Percentiles rank a stretch among this genome's conserved stretches.
These are phyloP conservation scores for Boletus rubroflammeus DNA, from an alignment of 768 basidiomycete species.

Conservation along the genomic window DNA sequence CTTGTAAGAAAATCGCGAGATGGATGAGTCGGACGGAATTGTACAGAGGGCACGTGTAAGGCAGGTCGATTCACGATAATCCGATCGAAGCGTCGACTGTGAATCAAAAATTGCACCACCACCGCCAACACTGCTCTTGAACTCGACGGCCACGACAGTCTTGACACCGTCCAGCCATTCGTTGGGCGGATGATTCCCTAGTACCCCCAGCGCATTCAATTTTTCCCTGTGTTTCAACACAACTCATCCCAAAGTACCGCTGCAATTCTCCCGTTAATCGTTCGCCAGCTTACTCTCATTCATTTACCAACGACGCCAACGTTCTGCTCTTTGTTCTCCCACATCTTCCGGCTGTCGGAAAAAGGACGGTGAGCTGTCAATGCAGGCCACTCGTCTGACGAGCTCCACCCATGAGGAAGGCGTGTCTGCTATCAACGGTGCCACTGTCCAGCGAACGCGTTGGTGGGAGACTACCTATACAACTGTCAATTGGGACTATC, in stretches of 20 bases:
- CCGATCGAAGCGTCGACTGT: slow-evolving; percentile 16
- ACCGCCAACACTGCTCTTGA: background rate
- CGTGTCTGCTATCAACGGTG: background rate
- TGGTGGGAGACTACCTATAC: slow-evolving; percentile 14
- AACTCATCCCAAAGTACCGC: background rate
- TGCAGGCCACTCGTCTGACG: slow-evolving; percentile 16
- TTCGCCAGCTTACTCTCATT: background rate
- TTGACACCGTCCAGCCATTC: background rate
- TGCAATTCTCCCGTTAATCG: background rate
- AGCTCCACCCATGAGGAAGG: background rate
- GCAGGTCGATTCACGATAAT: slow-evolving; percentile 20
- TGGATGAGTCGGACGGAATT: background rate
- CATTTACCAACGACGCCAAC: background rate
- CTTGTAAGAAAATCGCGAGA: background rate
- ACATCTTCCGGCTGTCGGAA: background rate
- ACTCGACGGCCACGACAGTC: background rate
- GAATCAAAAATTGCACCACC: slow-evolving; percentile 13
- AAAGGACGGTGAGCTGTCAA: slow-evolving; percentile 7
- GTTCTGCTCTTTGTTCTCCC: background rate
- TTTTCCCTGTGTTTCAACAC: background rate
- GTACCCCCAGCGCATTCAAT: background rate
- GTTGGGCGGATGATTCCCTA: background rate
- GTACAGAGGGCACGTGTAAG: slow-evolving; percentile 13
- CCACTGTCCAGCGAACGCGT: slow-evolving; percentile 2
- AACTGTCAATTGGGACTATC: slow-evolving; percentile 22